Base-by-base conservation (phyloP, 345 rosid species). In the Lumnitzera littorea region DNA sequence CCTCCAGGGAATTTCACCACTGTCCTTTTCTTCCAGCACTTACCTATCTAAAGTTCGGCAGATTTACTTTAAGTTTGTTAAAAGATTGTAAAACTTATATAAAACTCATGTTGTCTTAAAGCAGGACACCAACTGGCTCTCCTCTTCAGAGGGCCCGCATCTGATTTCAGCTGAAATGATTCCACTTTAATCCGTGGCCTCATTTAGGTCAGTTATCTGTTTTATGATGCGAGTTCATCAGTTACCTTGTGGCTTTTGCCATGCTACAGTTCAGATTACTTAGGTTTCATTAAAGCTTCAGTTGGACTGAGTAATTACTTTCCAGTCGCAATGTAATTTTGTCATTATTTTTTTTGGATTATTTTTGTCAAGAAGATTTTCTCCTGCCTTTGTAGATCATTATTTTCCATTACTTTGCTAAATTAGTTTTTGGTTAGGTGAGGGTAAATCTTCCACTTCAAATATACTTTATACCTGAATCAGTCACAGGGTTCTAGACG, bases 71-170 rank as follows among this genome's bases (percentile, higher is more conserved):
- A 79, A 75, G 78, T 77, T 58, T 56, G 52, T 76, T 76, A 76
- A 84, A 82, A 82, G 78, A 61, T 77, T 80, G 83, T 71, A 77
- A 82, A 87, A 73, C 98, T 92, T 80, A 92, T 89, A 68, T 78
- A 81, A 78, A 75, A 82, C 90, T 92, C 92, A 78, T 92, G 84
- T 92, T 84, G 85, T 92, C 90, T 86, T 79, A 94, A 92, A 92
- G 90, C 97, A 92, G 97, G 98, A 81, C 81, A 70, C 74, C 84
- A 64, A 82, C 94, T 74, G 96, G 96, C 96, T 91, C 98, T 91
- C 91, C 78, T 82, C 43, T 81, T 83, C 84, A 84, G 87, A 86
- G 86, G 84, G 88, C 91, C 96, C 85, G 94, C 87, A 85, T 87
- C 88, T 89, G 85, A 82, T 75, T 78, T 81, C 96, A 76, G 96